Evolutionary conservation across 345 rosid species (phyloP), one percentile per base, ranked within the genome.

Genomic region (Xanthoceras sorbifolium): DNA sequence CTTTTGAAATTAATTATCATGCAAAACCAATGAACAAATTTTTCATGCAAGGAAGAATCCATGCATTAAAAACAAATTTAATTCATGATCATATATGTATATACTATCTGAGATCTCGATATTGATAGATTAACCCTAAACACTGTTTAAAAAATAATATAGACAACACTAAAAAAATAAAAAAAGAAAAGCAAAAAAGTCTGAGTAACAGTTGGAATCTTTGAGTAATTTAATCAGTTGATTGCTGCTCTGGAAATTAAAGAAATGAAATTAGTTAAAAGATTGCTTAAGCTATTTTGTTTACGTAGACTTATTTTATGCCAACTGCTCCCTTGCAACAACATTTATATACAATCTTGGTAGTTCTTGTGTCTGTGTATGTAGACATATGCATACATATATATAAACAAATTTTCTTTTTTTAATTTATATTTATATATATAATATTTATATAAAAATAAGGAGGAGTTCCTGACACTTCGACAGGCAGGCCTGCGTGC

Each of bases 271-370:
- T 72, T 52, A 66, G 59, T 55, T 69, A 5, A 66, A 42, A 64
- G 12, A n/a, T 15, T 25, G 28, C 40, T 17, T 25, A 38, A 61
- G 23, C 23, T 14, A 15, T 55, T 71, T 31, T 54, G 4, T 42
- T 69, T 68, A 72, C 63, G 70, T 78, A 72, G 64, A 62, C 73
- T 17, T 31, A 70, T 40, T 22, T 1, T 48, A 78, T 73, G 84
- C 77, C 60, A 84, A 68, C 82, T 76, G 80, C 82, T 84, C 67
- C 72, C 52, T 29, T 62, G 1, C 3, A 20, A 11, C 18, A 22
- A 64, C 34, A 17, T 64, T 17, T 32, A 31, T 63, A 29, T 15
- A 14, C 31, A 62, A 32, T 34, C 68, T 64, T 32, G 14, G 10
- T 20, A 12, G 46, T 34, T 64, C 9, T 67, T 40, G 6, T 9